Conservation (phyloP, 129 eudicot species). For the Pittosporum tobira region DNA sequence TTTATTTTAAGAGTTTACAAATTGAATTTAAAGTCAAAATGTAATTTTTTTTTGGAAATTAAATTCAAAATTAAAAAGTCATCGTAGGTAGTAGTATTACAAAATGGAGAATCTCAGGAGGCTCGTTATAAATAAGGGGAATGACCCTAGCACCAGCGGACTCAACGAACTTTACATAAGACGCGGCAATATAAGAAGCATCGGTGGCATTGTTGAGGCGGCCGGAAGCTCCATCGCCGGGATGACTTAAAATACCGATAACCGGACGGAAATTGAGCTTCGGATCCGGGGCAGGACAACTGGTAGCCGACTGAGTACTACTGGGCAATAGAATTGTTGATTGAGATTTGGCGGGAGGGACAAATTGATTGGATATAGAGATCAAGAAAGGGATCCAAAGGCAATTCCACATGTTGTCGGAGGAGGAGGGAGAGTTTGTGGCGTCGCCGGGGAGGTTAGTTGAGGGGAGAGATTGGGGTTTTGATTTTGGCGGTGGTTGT, state of each 20-base stretch:
- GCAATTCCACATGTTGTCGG: constrained; percentile 28
- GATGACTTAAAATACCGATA: constrained; percentile 79
- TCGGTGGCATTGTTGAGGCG: constrained; percentile 49
- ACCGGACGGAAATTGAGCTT: constrained; percentile 68
- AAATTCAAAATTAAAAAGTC: no score
- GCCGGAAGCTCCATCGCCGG: constrained; percentile 95
- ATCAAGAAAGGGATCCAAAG: constrained; percentile 34
- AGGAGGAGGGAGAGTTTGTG: constrained; percentile 11
- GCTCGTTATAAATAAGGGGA: constrained; percentile 77
- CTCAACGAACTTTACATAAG: constrained; percentile 89
- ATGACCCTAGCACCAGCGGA: constrained; percentile 95
- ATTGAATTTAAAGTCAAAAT: no score
- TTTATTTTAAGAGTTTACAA: no score
- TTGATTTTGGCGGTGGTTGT: constrained; percentile 11
- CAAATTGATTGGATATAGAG: constrained; percentile 20
- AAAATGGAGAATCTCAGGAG: constrained; percentile 26
- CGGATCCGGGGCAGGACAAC: constrained; percentile 57
- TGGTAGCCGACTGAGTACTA: constrained; percentile 15
- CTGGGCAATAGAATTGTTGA: constrained; percentile 35
- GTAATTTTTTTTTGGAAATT: no score
- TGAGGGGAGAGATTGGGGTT: constrained; percentile 12
- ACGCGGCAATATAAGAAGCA: constrained; percentile 83
- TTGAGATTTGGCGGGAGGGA: constrained; percentile 23
- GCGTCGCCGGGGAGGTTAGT: constrained; percentile 6
- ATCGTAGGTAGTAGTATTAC: constrained; percentile 10